Evolutionary conservation across 2,329 filamentous ascomycete species (phyloP).

Genomic region (Ploettnerulaceae sp.): DNA sequence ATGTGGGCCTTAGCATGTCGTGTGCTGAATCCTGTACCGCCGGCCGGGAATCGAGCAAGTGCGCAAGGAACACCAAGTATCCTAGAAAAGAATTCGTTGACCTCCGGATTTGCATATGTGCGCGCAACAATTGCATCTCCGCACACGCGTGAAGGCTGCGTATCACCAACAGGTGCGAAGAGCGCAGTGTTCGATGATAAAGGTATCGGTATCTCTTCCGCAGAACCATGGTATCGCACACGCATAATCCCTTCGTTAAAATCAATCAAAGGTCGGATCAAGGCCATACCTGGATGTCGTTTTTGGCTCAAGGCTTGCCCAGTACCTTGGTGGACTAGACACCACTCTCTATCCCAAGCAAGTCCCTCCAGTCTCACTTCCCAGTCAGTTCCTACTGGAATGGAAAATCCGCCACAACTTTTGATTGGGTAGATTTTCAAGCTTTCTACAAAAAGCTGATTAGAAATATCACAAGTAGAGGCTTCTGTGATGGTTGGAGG

Average conservation of each 20-base stretch:
- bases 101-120: constrained; percentile 59
- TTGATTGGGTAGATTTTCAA: constrained; percentile 88
- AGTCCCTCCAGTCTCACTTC: constrained; percentile 76
- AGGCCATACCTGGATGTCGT: constrained; percentile 78
- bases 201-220: constrained; percentile 48
- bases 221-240: constrained; percentile 47
- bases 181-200: constrained; percentile 62
- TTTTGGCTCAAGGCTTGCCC: constrained; percentile 86
- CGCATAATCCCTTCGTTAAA: constrained; percentile 60
- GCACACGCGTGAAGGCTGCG: constrained; percentile 65
- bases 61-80: constrained; percentile 75
- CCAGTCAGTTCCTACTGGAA: constrained; percentile 65
- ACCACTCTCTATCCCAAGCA: constrained; percentile 96
- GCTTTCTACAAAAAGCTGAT: constrained; percentile 49
- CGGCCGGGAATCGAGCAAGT: constrained; percentile 76
- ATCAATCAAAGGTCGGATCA: constrained; percentile 72
- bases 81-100: constrained; percentile 73
- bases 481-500: not conserved
- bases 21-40: constrained; percentile 51
- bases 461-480: not conserved
- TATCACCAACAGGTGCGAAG: constrained; percentile 41
- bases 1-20: constrained; percentile 70
- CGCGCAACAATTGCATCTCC: constrained; percentile 71
- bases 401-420: constrained; percentile 75
- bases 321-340: constrained; percentile 80